Evolutionary conservation across 2,329 filamentous ascomycete genomes (phyloP).

Genomic region (Pseudocercospora vitis): DNA sequence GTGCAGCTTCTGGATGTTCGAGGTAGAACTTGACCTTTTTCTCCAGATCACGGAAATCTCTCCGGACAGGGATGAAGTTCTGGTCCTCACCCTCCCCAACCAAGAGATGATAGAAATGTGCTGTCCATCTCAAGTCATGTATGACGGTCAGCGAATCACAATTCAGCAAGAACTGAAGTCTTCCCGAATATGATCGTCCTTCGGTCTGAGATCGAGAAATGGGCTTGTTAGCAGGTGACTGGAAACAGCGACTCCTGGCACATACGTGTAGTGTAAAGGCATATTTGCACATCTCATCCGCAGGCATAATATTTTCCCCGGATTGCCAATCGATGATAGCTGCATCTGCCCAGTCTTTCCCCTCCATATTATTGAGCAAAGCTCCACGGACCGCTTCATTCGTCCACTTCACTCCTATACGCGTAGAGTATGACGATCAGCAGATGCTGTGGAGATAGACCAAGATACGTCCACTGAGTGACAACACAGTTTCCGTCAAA

Average conservation of each 20-base stretch:
- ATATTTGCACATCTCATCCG: slow-evolving; percentile 26
- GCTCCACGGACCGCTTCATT: slow-evolving; percentile 12
- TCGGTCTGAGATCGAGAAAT: too few relatives aligned
- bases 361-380: background rate
- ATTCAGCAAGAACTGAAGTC: slow-evolving; percentile 26
- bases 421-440: too few relatives aligned
- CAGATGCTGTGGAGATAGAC: too few relatives aligned
- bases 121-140: slow-evolving; percentile 22
- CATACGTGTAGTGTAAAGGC: slow-evolving; percentile 23
- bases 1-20: slow-evolving; percentile 37
- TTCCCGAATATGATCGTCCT: slow-evolving; percentile 22
- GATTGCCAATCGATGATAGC: background rate
- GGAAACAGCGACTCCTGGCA: too few relatives aligned
- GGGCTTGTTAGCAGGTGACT: too few relatives aligned
- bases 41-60: slow-evolving; percentile 45
- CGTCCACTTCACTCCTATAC: too few relatives aligned
- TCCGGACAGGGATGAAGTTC: slow-evolving; percentile 33
- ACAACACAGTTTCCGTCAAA: too few relatives aligned
- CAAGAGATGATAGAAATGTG: slow-evolving; percentile 25
- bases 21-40: slow-evolving; percentile 41
- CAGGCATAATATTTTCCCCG: background rate
- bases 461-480: too few relatives aligned
- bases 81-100: slow-evolving; percentile 23
- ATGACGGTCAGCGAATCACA: slow-evolving; percentile 24
- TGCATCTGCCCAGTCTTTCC: slow-evolving; percentile 12